These are phyloP conservation scores for Chaetoceros tenuissimus DNA, from an alignment of 108 stramenopile species.

Conservation along the genomic window DNA sequence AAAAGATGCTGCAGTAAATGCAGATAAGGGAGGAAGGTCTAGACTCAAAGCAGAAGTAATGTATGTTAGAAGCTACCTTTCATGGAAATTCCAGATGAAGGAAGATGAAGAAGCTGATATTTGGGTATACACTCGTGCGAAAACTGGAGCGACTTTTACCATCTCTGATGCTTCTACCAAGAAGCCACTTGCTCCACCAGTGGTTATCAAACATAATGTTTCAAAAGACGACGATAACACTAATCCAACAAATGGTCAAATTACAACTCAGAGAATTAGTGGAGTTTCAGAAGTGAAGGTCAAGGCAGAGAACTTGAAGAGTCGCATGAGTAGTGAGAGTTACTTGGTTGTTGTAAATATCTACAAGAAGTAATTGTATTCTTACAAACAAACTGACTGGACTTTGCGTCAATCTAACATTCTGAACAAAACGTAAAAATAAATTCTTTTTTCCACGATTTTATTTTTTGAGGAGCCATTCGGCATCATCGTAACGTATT, in stretches of 20 bases:
- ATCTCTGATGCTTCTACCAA: conserved; percentile 46
- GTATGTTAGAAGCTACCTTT: conserved; percentile 40
- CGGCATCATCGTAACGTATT: no score
- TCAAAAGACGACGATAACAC: conserved; percentile 12
- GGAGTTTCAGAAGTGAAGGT: not conserved
- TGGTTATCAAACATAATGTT: conserved; percentile 17
- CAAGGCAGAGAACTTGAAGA: conserved; percentile 3
- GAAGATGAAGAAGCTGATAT: conserved; percentile 50
- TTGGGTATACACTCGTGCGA: conserved; percentile 51
- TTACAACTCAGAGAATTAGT: not conserved
- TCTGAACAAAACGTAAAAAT: no score
- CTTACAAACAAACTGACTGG: no score
- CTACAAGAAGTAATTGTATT: no score
- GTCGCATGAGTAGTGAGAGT: not conserved
- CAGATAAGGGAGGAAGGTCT: conserved; percentile 43
- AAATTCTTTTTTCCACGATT: no score
- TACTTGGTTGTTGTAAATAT: conserved; percentile 3
- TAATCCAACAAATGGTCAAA: not conserved
- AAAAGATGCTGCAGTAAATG: conserved; percentile 38
- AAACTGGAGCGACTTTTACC: conserved; percentile 53
- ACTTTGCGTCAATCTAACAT: no score
- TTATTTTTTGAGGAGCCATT: no score
- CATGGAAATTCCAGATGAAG: conserved; percentile 34
- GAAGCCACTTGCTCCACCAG: conserved; percentile 12
- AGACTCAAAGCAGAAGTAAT: conserved; percentile 46